These are phyloP conservation scores for Lactifluus piperatus DNA, from an alignment of 768 basidiomycete genomes.

Conservation along the genomic window DNA sequence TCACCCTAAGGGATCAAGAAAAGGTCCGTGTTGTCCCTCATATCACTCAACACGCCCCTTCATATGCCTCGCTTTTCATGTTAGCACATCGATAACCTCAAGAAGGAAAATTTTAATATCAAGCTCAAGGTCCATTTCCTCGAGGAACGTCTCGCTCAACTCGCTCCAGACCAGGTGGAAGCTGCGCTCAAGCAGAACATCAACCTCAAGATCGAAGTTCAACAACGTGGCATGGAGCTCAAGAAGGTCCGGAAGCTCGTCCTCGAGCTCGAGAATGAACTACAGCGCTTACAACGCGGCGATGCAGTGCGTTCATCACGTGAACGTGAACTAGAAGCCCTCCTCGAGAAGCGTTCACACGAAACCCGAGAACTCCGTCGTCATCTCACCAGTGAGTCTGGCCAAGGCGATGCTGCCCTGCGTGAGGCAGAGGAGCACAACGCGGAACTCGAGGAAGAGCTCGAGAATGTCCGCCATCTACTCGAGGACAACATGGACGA, in stretches of 20 bases:
- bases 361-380: constrained; percentile 62
- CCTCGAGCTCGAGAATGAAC: constrained; percentile 71
- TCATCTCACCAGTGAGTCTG: constrained; percentile 30
- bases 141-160: constrained; percentile 83
- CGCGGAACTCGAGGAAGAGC: constrained; percentile 60
- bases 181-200: constrained; percentile 89
- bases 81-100: constrained; percentile 89
- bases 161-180: constrained; percentile 89
- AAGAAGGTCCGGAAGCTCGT: constrained; percentile 89
- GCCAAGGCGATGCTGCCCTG: constrained; percentile 41
- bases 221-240: constrained; percentile 81
- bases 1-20: constrained; percentile 93
- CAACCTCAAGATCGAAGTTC: constrained; percentile 86
- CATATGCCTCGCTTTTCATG: not conserved
- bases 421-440: constrained; percentile 53
- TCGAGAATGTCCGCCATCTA: constrained; percentile 59
- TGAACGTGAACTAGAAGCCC: constrained; percentile 70
- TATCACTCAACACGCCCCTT: not conserved
- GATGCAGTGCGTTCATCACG: constrained; percentile 36
- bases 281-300: constrained; percentile 56
- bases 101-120: constrained; percentile 96
- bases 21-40: constrained; percentile 47
- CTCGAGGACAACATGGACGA: constrained; percentile 81
- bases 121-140: constrained; percentile 94
- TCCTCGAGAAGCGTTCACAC: constrained; percentile 61